Evolutionary conservation across 768 basidiomycete genomes (phyloP).

Genomic region (Mycena indigotica): DNA sequence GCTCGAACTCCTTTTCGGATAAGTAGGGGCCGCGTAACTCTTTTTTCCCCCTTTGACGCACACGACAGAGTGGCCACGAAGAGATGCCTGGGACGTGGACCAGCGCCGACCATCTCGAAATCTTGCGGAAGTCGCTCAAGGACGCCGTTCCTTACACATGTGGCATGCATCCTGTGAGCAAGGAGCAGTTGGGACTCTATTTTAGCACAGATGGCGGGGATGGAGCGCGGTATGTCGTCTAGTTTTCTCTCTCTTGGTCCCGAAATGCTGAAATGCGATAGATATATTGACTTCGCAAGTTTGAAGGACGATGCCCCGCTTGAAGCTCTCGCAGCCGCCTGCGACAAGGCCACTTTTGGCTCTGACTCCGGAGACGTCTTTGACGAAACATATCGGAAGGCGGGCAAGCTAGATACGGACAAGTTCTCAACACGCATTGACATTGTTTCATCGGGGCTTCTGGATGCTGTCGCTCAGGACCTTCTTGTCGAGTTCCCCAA

Average conservation of each 20-base stretch:
- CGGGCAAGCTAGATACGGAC: slow-evolving; percentile 26
- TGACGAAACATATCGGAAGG: slow-evolving; percentile 33
- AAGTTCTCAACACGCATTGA: slow-evolving; percentile 32
- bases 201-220: not conserved
- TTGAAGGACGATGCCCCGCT: not conserved
- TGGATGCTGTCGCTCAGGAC: slow-evolving; percentile 23
- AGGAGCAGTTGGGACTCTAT: not conserved
- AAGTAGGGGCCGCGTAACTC: too few relatives aligned
- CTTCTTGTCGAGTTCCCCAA: slow-evolving; percentile 16
- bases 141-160: slow-evolving; percentile 1
- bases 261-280: not conserved
- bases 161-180: slow-evolving; percentile 5
- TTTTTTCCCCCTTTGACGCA: too few relatives aligned
- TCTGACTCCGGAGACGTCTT: slow-evolving; percentile 25
- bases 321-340: slow-evolving; percentile 5
- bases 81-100: not conserved
- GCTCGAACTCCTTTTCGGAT: too few relatives aligned
- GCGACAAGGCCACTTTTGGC: slow-evolving; percentile 31
- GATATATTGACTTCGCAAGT: slow-evolving; percentile 1
- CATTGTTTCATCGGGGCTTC: slow-evolving; percentile 25
- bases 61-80: too few relatives aligned
- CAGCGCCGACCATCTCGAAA: slow-evolving; percentile 1
- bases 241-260: not conserved
- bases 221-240: not conserved
- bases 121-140: not conserved